These are phyloP conservation scores for Pisolithus marmoratus DNA, from an alignment of 768 basidiomycete genomes.

Conservation along the genomic window DNA sequence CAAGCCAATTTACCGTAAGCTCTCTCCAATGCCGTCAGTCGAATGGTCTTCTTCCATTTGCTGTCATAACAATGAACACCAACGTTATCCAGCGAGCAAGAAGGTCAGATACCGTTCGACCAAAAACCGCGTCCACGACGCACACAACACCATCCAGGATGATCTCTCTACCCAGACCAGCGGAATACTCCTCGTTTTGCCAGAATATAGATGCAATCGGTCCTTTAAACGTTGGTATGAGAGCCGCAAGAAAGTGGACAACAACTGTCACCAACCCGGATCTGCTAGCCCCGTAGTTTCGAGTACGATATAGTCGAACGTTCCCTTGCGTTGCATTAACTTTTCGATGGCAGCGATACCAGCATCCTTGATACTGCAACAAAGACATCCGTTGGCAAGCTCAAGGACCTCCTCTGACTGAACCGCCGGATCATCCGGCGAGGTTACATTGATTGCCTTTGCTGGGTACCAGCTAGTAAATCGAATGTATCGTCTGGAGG, in stretches of 20 bases:
- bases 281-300: slow-evolving; percentile 97
- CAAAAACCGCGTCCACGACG: slow-evolving; percentile 87
- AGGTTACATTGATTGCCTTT: slow-evolving; percentile 79
- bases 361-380: slow-evolving; percentile 94
- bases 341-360: slow-evolving; percentile 93
- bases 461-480: slow-evolving; percentile 39
- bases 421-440: slow-evolving; percentile 53
- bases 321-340: slow-evolving; percentile 78
- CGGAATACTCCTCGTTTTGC: slow-evolving; percentile 78
- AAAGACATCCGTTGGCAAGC: slow-evolving; percentile 94
- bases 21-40: slow-evolving; percentile 66
- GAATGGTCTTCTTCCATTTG: slow-evolving; percentile 82
- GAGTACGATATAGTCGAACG: slow-evolving; percentile 91
- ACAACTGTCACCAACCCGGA: slow-evolving; percentile 52
- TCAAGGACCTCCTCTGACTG: slow-evolving; percentile 85
- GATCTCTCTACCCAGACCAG: slow-evolving; percentile 64
- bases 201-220: slow-evolving; percentile 85
- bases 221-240: slow-evolving; percentile 37
- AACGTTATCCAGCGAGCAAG: slow-evolving; percentile 26
- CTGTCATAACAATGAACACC: slow-evolving; percentile 31
- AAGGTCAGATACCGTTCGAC: slow-evolving; percentile 41
- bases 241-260: neutral
- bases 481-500: neutral
- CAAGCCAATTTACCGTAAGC: slow-evolving; percentile 52
- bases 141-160: slow-evolving; percentile 85